Base-by-base conservation (phyloP, 1,284 basidiomycete species). In the Fomitiporia mediterranea region DNA sequence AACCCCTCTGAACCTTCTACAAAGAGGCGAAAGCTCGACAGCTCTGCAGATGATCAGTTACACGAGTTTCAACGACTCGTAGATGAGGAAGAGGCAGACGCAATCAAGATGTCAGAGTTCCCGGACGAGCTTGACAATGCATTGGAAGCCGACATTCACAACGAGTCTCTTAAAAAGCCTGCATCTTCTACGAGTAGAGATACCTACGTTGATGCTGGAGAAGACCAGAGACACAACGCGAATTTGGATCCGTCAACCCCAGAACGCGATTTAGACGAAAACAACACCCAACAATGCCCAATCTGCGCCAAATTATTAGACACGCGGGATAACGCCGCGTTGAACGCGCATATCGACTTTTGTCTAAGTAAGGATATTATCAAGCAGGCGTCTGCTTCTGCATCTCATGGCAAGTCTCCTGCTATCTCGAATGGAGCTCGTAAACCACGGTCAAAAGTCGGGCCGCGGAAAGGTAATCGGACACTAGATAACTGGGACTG, bases 281-380 rank as follows among this genome's bases (percentile, higher is more conserved):
- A n/a, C n/a, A n/a, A n/a, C 2, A 47, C 39, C 5, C 53, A 51
- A 23, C 5, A 32, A 2, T 91, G 89, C 67, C 89, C 88, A 4
- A 70, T 91, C 17, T 91, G 88, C 64, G 66, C 70, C 21, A 81
- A 78, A 65, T 67, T 68, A 27, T 64, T 88, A 57, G 69, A 75
- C 58, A 79, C 75, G 1, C 34, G 34, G 3, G 81, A 89, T 65
- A 91, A 91, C 63, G 73, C 76, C 52, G 80, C 79, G 2, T 67
- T 91, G 23, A 91, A 91, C 66, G 73, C 79, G 27, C 88, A 91
- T 62, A 74, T 91, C 50, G 89, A 91, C 67, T 90, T 85, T 64
- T 91, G 89, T 63, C 66, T 91, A 54, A 90, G 84, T 66, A 80
- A 81, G 56, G 75, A 75, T 25, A 85, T 80, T 5, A 90, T 91